Evolutionary conservation across 2,329 filamentous ascomycete genomes (phyloP).

Genomic region (Kalmusia sp.): DNA sequence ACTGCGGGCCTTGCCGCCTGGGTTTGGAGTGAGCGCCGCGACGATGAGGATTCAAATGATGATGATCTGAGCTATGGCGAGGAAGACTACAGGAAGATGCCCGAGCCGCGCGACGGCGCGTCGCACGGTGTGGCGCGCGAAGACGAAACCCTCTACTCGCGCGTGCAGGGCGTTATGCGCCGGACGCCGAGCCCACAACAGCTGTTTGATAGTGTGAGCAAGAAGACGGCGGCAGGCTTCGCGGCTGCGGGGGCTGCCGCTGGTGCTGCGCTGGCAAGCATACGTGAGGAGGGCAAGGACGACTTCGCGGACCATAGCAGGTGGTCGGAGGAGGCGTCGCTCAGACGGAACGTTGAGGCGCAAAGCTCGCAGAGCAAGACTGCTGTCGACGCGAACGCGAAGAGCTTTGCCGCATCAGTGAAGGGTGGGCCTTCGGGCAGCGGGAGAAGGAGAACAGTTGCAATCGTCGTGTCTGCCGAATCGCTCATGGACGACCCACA

Average conservation of each 20-base stretch:
- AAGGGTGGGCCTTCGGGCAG: slow-evolving; percentile 29
- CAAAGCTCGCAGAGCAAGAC: slow-evolving; percentile 42
- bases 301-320: slow-evolving; percentile 86
- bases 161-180: slow-evolving; percentile 81
- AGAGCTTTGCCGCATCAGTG: slow-evolving; percentile 39
- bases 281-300: slow-evolving; percentile 81
- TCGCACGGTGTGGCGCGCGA: slow-evolving; percentile 36
- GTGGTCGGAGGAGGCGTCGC: slow-evolving; percentile 89
- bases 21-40: slow-evolving; percentile 89
- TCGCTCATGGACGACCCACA: slow-evolving; percentile 61
- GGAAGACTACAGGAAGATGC: slow-evolving; percentile 33
- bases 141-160: slow-evolving; percentile 70
- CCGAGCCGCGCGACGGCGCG: slow-evolving; percentile 25
- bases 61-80: slow-evolving; percentile 58
- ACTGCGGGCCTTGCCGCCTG: slow-evolving; percentile 87
- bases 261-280: slow-evolving; percentile 81
- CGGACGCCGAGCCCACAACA: slow-evolving; percentile 88
- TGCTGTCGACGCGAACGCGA: slow-evolving; percentile 42
- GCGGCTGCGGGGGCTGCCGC: slow-evolving; percentile 83
- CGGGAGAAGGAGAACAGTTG: slow-evolving; percentile 72
- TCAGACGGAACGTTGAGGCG: slow-evolving; percentile 58
- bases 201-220: slow-evolving; percentile 82
- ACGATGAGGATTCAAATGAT: slow-evolving; percentile 70
- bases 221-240: slow-evolving; percentile 79
- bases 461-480: slow-evolving; percentile 86